Percentiles rank a stretch among this genome's conserved stretches.
Conservation (phyloP, 208 protist species). For the Acanthamoeba castellanii region DNA sequence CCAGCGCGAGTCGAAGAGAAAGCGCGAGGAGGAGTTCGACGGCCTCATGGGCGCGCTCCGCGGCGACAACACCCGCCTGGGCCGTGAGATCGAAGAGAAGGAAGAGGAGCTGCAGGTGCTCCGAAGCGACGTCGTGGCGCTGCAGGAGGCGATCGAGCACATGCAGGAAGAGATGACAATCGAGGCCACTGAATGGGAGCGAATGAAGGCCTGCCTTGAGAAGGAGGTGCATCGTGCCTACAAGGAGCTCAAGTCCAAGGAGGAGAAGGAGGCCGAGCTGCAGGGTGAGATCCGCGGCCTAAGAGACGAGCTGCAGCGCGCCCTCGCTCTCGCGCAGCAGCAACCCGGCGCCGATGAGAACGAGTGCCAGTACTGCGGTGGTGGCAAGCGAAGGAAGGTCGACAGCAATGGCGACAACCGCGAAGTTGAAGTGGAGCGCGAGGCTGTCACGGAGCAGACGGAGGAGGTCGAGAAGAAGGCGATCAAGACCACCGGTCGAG, state of each 20-base stretch:
- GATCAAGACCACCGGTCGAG: not conserved
- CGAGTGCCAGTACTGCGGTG: not conserved
- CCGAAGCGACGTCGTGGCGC: not conserved
- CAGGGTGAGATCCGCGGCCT: not conserved
- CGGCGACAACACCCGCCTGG: not conserved
- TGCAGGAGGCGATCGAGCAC: not conserved
- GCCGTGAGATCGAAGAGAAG: not conserved
- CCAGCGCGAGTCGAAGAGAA: not conserved
- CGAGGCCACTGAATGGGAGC: not conserved
- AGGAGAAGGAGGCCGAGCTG: not conserved
- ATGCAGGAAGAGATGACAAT: not conserved
- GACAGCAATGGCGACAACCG: not conserved
- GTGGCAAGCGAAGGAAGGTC: not conserved
- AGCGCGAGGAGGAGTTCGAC: conserved; percentile 6
- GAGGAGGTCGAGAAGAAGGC: not conserved
- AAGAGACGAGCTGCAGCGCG: not conserved
- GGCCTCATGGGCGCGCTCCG: not conserved
- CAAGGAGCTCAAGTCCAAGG: conserved; percentile 35
- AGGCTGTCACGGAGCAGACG: not conserved
- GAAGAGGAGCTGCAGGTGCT: not conserved
- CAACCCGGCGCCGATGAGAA: not conserved
- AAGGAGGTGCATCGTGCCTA: conserved; percentile 43
- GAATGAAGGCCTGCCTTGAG: conserved; percentile 24
- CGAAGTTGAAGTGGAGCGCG: not conserved
- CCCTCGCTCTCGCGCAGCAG: not conserved